Conservation (phyloP, 305 asterid species). For the Fraxinus sp. region DNA sequence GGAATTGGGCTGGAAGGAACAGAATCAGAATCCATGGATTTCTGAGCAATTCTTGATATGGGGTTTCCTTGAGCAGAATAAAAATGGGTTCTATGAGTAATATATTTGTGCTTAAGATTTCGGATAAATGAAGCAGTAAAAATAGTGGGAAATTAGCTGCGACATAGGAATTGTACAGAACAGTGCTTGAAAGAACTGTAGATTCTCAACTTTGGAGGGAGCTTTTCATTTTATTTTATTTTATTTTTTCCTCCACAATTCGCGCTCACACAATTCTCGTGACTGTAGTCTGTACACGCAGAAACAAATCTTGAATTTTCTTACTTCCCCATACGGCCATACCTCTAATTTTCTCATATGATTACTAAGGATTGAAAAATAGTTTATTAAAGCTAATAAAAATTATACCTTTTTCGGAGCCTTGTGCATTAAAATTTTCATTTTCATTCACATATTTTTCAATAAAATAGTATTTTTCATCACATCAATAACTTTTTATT, state of each 20-base stretch:
- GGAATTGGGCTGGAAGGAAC: conserved; percentile 50
- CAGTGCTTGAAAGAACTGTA: not conserved
- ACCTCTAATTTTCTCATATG: too few relatives aligned
- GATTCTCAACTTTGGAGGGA: not conserved
- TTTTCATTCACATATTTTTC: too few relatives aligned
- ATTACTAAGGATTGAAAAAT: too few relatives aligned
- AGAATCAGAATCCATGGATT: conserved; percentile 47
- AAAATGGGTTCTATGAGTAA: not conserved
- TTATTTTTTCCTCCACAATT: not conserved
- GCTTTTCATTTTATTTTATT: not conserved
- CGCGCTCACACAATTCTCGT: not conserved
- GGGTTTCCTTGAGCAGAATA: not conserved
- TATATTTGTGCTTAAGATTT: not conserved
- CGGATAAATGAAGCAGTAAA: not conserved
- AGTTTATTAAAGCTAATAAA: too few relatives aligned
- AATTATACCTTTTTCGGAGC: too few relatives aligned
- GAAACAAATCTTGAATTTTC: not conserved
- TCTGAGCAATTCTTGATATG: not conserved
- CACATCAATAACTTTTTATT: too few relatives aligned
- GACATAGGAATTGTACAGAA: not conserved
- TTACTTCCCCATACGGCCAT: too few relatives aligned
- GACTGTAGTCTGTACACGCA: not conserved
- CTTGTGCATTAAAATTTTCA: too few relatives aligned
- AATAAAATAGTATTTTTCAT: too few relatives aligned
- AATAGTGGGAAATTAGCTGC: not conserved